phyloP scores from a whole-genome alignment of 768 basidiomycete genomes.

The Termitomyces sp. region DNA sequence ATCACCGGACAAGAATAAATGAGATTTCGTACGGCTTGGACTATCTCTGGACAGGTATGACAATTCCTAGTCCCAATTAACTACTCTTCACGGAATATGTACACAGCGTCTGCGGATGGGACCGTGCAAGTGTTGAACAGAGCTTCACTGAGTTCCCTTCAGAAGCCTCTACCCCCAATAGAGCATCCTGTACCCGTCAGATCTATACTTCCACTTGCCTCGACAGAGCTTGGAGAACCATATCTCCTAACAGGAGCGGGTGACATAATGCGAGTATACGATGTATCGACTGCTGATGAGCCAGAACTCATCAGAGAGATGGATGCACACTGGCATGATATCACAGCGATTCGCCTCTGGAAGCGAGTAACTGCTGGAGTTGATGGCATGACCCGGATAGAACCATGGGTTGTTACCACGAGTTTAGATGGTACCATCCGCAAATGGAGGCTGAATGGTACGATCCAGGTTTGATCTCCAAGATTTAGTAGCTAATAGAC shows the following conservation, averaged over 20 bases:
- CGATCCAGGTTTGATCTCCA: slow-evolving; percentile 2
- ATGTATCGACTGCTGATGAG: slow-evolving; percentile 63
- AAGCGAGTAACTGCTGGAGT: slow-evolving; percentile 40
- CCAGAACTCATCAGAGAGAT: slow-evolving; percentile 68
- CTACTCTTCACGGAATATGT: not conserved
- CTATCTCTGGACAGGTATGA: slow-evolving; percentile 84
- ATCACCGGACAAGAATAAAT: slow-evolving; percentile 83
- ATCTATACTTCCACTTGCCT: slow-evolving; percentile 61
- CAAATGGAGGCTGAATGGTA: slow-evolving; percentile 75
- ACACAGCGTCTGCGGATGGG: slow-evolving; percentile 83
- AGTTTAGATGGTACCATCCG: slow-evolving; percentile 87
- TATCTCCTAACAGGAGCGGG: slow-evolving; percentile 82
- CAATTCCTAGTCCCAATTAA: not conserved
- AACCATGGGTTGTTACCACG: slow-evolving; percentile 79
- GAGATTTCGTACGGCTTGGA: slow-evolving; percentile 62
- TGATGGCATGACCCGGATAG: slow-evolving; percentile 45
- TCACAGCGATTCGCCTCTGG: slow-evolving; percentile 76
- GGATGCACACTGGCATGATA: slow-evolving; percentile 90
- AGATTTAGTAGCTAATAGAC: not conserved
- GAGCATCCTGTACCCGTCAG: slow-evolving; percentile 63
- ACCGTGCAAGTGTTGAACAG: slow-evolving; percentile 63
- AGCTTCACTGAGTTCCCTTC: slow-evolving; percentile 20
- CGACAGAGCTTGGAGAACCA: slow-evolving; percentile 62
- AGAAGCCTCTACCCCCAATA: slow-evolving; percentile 46
- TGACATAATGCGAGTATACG: slow-evolving; percentile 77